These are phyloP conservation scores for Penicillium angulare DNA, from an alignment of 495 filamentous ascomycete genomes.

Conservation along the genomic window DNA sequence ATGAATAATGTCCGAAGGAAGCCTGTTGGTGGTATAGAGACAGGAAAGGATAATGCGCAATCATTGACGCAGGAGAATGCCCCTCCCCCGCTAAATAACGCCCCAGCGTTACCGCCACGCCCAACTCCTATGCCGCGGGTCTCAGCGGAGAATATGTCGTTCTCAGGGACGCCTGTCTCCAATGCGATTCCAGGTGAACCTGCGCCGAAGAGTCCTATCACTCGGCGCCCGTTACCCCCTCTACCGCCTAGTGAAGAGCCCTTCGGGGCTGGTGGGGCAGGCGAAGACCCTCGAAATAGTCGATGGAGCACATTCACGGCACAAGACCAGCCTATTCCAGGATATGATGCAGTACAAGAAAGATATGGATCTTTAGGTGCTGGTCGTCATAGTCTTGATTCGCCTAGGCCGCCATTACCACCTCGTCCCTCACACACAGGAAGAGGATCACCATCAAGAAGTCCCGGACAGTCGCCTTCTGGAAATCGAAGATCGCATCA, in stretches of 20 bases:
- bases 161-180: constrained; percentile 14
- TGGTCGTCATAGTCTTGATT: constrained; percentile 36
- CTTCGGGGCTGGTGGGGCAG: constrained; percentile 1
- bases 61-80: constrained; percentile 15
- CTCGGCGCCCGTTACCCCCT: constrained; percentile 30
- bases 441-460: constrained; percentile 22
- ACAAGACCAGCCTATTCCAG: constrained; percentile 17
- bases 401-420: constrained; percentile 30
- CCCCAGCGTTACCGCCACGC: constrained; percentile 17
- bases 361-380: constrained; percentile 20
- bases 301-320: constrained; percentile 37
- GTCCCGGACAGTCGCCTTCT: constrained; percentile 22
- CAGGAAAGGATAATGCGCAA: constrained; percentile 7
- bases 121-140: constrained; percentile 17
- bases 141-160: constrained; percentile 26
- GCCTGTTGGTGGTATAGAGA: constrained; percentile 28
- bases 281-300: constrained; percentile 14
- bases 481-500: background rate
- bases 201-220: constrained; percentile 1
- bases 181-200: constrained; percentile 2
- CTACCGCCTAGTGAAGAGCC: constrained; percentile 29
- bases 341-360: constrained; percentile 23
- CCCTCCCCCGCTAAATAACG: background rate
- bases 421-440: constrained; percentile 30
- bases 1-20: constrained; percentile 46